Evolutionary conservation across 106 monocot species (phyloP).

Genomic region (Ottelia alismoides): DNA sequence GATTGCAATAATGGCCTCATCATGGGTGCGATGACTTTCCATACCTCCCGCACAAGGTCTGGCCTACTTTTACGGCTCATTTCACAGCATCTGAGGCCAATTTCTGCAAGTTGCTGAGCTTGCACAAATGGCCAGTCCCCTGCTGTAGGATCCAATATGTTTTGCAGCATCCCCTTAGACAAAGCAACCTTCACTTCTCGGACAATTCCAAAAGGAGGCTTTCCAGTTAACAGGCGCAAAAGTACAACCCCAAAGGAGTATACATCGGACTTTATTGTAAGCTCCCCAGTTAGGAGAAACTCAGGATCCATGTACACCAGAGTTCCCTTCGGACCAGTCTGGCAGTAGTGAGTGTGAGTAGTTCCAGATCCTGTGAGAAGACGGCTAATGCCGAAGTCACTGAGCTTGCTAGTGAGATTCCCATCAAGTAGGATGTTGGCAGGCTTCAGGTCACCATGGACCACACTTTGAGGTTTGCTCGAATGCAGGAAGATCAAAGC

Average conservation of each 20-base stretch:
- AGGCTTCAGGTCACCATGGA: conserved; percentile 12
- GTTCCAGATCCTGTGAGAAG: background rate
- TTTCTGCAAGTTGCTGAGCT: conserved; percentile 11
- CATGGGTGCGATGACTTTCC: too few species aligned
- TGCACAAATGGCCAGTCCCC: conserved; percentile 21
- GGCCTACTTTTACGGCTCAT: too few species aligned
- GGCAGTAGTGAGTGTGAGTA: conserved; percentile 4
- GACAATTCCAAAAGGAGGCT: background rate
- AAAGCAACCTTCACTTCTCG: conserved; percentile 18
- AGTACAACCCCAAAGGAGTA: conserved; percentile 21
- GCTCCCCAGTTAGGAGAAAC: conserved; percentile 10
- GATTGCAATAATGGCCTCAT: too few species aligned
- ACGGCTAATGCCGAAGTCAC: conserved; percentile 8
- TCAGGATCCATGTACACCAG: conserved; percentile 15
- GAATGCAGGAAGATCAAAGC: conserved; percentile 1
- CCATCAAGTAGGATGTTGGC: conserved; percentile 11
- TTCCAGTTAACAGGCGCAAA: conserved; percentile 12
- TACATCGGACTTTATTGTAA: conserved; percentile 7
- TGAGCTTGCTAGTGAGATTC: conserved; percentile 1
- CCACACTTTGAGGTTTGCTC: background rate
- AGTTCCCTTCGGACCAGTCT: conserved; percentile 8
- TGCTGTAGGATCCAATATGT: conserved; percentile 14
- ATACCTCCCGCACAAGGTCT: too few species aligned
- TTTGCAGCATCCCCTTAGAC: conserved; percentile 3
- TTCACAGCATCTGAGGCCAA: too few species aligned